Percentiles rank a stretch among this genome's conserved stretches.
Conservation (phyloP, 1,284 basidiomycete genomes). For the Boletellus deceptivus region DNA sequence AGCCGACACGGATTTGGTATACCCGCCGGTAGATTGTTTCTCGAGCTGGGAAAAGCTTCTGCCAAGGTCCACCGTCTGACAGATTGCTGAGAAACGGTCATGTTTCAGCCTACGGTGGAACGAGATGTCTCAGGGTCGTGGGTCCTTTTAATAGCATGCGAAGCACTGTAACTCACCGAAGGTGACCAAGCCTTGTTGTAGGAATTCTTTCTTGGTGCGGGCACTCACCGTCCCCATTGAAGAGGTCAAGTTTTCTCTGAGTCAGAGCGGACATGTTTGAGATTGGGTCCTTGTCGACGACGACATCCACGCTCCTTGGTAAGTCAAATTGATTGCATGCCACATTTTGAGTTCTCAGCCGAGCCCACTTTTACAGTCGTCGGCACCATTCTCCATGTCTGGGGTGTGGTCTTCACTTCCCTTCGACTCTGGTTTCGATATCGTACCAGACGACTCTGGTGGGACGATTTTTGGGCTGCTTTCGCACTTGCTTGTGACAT, state of each 20-base stretch:
- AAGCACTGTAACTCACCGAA: background rate
- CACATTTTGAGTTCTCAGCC: background rate
- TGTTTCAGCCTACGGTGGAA: too few species aligned
- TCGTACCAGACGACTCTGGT: conserved; percentile 25
- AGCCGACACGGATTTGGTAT: too few species aligned
- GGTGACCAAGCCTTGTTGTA: background rate
- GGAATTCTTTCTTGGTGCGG: background rate
- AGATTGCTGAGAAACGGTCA: too few species aligned
- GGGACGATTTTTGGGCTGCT: conserved; percentile 30
- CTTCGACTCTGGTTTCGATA: conserved; percentile 31
- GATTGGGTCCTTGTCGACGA: conserved; percentile 2
- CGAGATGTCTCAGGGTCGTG: conserved; percentile 24
- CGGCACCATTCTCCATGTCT: conserved; percentile 19
- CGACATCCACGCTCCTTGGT: conserved; percentile 19
- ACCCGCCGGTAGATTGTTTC: too few species aligned
- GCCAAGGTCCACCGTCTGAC: too few species aligned
- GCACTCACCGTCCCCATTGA: background rate
- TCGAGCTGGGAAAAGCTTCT: too few species aligned
- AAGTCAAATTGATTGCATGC: background rate
- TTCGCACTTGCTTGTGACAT: conserved; percentile 18
- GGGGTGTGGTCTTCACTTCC: conserved; percentile 18
- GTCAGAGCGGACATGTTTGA: conserved; percentile 6
- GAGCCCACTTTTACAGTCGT: conserved; percentile 12
- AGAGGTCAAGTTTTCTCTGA: background rate
- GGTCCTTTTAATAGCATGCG: background rate